phyloP scores from a whole-genome alignment of 139 green algal genomes.

The Mesostigma viride region DNA sequence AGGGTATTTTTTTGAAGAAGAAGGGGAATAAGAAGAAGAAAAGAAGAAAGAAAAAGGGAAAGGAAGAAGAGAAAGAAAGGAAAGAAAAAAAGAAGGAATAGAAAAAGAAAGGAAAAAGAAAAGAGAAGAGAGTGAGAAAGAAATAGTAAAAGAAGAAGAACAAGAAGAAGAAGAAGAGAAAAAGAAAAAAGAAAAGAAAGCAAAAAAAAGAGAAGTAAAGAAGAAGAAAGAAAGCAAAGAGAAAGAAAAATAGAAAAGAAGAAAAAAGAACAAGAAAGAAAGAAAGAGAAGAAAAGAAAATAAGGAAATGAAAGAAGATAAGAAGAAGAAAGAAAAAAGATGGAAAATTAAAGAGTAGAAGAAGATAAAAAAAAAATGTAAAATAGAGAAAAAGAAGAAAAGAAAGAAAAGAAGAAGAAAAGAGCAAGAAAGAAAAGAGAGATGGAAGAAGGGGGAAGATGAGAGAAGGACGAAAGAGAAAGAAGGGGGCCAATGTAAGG shows the following conservation, averaged over 20 bases:
- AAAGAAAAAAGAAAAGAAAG: background rate
- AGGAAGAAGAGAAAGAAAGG: background rate
- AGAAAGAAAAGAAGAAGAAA: constrained; percentile 4
- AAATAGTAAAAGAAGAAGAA: constrained; percentile 14
- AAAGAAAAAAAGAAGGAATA: background rate
- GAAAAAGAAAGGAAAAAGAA: constrained; percentile 6
- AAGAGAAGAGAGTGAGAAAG: constrained; percentile 12
- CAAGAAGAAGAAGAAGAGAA: constrained; percentile 13
- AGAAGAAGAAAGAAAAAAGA: background rate
- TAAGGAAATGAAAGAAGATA: background rate
- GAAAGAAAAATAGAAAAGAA: constrained; percentile 5
- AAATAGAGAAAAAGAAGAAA: background rate
- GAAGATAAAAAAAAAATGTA: constrained; percentile 1
- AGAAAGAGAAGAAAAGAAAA: constrained; percentile 7
- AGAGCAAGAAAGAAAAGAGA: background rate
- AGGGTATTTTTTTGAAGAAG: background rate
- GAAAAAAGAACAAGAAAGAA: background rate
- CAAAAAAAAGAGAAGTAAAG: background rate
- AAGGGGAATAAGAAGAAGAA: background rate
- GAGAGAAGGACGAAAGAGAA: background rate
- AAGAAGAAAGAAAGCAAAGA: background rate
- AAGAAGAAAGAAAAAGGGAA: background rate
- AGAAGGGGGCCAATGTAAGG: background rate
- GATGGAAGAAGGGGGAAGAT: background rate
- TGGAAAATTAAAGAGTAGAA: background rate